Percentiles rank a stretch among this genome's conserved stretches.
These are phyloP conservation scores for Fusarium lyarnte DNA, from an alignment of 2,329 filamentous ascomycete genomes.

Conservation along the genomic window DNA sequence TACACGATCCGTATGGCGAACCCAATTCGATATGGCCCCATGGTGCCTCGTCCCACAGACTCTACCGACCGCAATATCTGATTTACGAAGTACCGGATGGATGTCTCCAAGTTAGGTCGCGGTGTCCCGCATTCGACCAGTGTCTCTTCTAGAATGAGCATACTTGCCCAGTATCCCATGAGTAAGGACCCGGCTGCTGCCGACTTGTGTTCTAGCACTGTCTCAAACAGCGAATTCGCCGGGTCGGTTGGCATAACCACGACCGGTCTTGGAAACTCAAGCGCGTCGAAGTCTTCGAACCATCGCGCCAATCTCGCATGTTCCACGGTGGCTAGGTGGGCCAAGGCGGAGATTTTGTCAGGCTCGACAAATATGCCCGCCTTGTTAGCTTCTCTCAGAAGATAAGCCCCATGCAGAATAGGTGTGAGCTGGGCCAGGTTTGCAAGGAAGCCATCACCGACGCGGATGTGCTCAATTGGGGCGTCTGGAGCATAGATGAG, in stretches of 20 bases:
- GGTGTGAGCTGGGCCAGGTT: conserved; percentile 48
- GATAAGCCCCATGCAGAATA: conserved; percentile 47
- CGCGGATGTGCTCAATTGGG: conserved; percentile 34
- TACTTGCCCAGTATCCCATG: conserved; percentile 51
- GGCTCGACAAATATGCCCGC: conserved; percentile 44
- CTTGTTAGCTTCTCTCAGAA: conserved; percentile 45
- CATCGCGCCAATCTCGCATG: conserved; percentile 47
- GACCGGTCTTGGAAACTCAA: conserved; percentile 36
- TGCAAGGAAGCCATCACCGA: conserved; percentile 49
- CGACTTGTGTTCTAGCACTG: conserved; percentile 45
- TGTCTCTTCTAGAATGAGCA: conserved; percentile 53
- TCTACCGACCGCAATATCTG: conserved; percentile 53
- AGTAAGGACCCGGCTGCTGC: conserved; percentile 50
- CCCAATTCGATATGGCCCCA: conserved; percentile 53
- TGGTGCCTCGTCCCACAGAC: conserved; percentile 48
- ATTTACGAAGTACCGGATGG: conserved; percentile 42
- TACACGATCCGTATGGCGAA: conserved; percentile 51
- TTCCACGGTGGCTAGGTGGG: conserved; percentile 40
- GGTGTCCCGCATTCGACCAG: conserved; percentile 47
- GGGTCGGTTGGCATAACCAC: conserved; percentile 46
- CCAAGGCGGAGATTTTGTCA: conserved; percentile 44
- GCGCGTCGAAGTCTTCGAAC: conserved; percentile 44
- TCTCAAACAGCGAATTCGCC: conserved; percentile 45
- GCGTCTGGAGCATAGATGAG: conserved; percentile 41
- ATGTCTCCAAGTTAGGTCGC: conserved; percentile 37